Evolutionary conservation across 1,139 yeast species (phyloP).

Genomic region (Kodamaea alishanica): DNA sequence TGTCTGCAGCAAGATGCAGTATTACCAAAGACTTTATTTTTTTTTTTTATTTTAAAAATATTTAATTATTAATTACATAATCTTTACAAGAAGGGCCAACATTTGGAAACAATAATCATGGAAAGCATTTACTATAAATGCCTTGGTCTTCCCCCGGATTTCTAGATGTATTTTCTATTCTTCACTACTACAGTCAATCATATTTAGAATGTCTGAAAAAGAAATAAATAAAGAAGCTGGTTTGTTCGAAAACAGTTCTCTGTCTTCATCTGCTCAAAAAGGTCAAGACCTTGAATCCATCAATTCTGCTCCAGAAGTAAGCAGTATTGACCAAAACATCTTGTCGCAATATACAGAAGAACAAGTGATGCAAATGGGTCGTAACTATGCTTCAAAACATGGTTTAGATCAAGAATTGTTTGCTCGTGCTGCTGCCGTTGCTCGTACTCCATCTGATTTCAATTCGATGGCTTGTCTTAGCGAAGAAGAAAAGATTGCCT

Average conservation of each 20-base stretch:
- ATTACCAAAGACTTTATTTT: too few species aligned
- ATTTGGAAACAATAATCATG: too few species aligned
- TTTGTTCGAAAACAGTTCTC: conserved; percentile 3
- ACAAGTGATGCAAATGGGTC: conserved; percentile 69
- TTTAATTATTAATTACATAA: too few species aligned
- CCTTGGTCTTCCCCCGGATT: too few species aligned
- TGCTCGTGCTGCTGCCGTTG: conserved; percentile 72
- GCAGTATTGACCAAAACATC: conserved; percentile 37
- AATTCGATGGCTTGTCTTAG: conserved; percentile 54
- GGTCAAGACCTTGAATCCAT: too few species aligned
- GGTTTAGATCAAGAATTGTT: conserved; percentile 64
- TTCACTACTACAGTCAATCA: too few species aligned
- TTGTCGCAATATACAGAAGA: conserved; percentile 59
- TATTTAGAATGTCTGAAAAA: conserved; percentile 2
- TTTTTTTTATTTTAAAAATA: too few species aligned
- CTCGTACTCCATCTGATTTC: conserved; percentile 60
- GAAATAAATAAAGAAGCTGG: conserved; percentile 1
- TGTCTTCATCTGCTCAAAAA: background rate
- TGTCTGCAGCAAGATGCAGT: too few species aligned
- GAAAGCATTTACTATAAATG: too few species aligned
- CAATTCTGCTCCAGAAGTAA: background rate
- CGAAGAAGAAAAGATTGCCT: conserved; percentile 56
- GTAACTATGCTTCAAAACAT: conserved; percentile 60
- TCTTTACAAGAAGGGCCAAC: too few species aligned
- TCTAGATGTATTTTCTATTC: too few species aligned